Base-by-base conservation (phyloP, 2,329 filamentous ascomycete genomes). In the Colletotrichum liaoningense region DNA sequence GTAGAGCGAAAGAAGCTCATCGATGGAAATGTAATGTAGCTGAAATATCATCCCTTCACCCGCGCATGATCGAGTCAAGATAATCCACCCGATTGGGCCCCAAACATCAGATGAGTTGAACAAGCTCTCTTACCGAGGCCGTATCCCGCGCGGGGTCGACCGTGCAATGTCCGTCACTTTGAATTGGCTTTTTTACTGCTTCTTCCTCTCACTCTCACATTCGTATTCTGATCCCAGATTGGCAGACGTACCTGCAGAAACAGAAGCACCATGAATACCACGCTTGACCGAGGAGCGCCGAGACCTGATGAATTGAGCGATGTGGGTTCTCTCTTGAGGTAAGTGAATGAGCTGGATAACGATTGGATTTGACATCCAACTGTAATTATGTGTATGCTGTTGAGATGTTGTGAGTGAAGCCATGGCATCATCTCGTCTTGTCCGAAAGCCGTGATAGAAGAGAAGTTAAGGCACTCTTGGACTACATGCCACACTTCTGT, bases 241-340 rank as follows among this genome's bases (percentile, higher is more conserved):
- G 8, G 22, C 19, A 14, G n/a, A 24, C 12, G 49, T 14, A 55
- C 26, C 49, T 28, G 26, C 2, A 55, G 30, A 16, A 52, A 49
- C 19, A 6, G 11, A 55, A 14, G 14, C 38, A 68, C 3, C 49
- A 72, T 72, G 69, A 12, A 66, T n/a, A 24, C 58, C 30, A 58
- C 58, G 11, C 59, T 63, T 9, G 69, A 69, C 11, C 59, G 69
- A 46, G 67, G 66, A 12, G 69, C 58, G 24, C 38, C 66, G 4
- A 63, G 69, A 19, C 69, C 69, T 4, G 69, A 69, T 46, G 69
- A 72, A 26, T 30, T 72, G 1, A 30, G 62, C 12, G 66, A 56
- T 5, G 54, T 30, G 46, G 66, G n/a, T 6, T 54, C 66, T 54
- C 65, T 72, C 11, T 52, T 72, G 19, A 64, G 59, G 69, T 72